Conservation (phyloP, 768 basidiomycete species). For the Pulveroboletus sp. region DNA sequence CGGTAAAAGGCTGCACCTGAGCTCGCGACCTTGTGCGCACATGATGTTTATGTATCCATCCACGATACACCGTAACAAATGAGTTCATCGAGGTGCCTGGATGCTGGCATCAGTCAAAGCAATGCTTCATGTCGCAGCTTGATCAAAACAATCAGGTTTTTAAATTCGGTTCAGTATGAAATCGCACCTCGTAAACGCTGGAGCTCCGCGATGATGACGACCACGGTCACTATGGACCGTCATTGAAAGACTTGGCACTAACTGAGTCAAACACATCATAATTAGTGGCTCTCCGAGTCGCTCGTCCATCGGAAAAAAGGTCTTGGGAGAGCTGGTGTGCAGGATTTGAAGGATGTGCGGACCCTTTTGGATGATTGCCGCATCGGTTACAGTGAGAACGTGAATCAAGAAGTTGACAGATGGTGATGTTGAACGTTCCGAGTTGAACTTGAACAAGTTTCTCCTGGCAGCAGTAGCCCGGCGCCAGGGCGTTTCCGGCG, state of each 20-base stretch:
- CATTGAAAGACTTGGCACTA: not conserved
- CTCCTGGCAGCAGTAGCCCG: too few species aligned
- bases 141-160: not conserved
- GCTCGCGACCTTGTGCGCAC: not conserved
- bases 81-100: not conserved
- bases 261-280: not conserved
- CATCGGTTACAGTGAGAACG: too few species aligned
- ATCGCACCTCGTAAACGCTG: too few species aligned
- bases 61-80: not conserved
- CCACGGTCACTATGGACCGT: not conserved
- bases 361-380: too few species aligned
- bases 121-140: slow-evolving; percentile 1
- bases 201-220: not conserved
- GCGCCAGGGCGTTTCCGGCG: too few species aligned
- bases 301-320: not conserved
- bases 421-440: too few species aligned
- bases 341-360: too few species aligned
- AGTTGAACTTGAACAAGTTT: too few species aligned
- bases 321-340: too few species aligned
- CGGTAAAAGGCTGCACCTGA: not conserved
- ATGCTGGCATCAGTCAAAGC: slow-evolving; percentile 11
- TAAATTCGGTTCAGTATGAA: too few species aligned
- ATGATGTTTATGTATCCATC: slow-evolving; percentile 6
- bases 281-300: not conserved
- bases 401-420: too few species aligned